Evolutionary conservation across 192 early-diverging fungal genomes (phyloP), one percentile per base, ranked within the genome.

Genomic region (Backusella mclennaniae): DNA sequence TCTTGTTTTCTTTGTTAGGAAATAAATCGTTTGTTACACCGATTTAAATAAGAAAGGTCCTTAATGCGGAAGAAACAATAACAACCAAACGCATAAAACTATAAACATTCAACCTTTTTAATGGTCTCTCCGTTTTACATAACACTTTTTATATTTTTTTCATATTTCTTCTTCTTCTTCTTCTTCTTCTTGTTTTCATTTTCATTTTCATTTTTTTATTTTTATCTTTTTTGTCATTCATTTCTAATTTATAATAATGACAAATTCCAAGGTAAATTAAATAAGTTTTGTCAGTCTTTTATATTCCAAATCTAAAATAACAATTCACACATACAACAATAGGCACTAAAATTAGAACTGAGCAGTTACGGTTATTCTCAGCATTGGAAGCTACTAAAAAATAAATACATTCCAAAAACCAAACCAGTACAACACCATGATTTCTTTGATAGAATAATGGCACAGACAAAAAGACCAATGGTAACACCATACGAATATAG

Each of bases 361-460:
- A 75, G 49, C 36, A 31, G 67, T 12, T 36, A 67, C 29, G 80
- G 76, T 26, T 82, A 78, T 59, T 46, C 66, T 6, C 76, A 82
- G 17, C 53, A 66, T 38, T 82, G 80, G 76, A 82, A 71, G 33
- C 39, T 82, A 67, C 26, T 73, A 12, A 79, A 79, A 63, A 73
- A 77, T 6, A 63, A 71, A 73, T 17, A 73, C 42, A 66, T 77
- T 29, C 17, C 59, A 29, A 19, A 71, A 35, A 1, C 66, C 3
- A 35, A 72, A 26, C 26, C 41, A 35, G 29, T 49, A 8, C 36
- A n/a, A 31, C 21, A 33, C 12, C 12, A 23, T 29, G 56, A 72
- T 29, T 53, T 72, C 29, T 39, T 53, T 49, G 52, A 73, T 41
- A 69, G 23, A 36, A 73, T 71, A 42, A 69, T 75, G 15, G 44